phyloP scores from a whole-genome alignment of 2,329 filamentous ascomycete species.

The Penicillium nordicum region DNA sequence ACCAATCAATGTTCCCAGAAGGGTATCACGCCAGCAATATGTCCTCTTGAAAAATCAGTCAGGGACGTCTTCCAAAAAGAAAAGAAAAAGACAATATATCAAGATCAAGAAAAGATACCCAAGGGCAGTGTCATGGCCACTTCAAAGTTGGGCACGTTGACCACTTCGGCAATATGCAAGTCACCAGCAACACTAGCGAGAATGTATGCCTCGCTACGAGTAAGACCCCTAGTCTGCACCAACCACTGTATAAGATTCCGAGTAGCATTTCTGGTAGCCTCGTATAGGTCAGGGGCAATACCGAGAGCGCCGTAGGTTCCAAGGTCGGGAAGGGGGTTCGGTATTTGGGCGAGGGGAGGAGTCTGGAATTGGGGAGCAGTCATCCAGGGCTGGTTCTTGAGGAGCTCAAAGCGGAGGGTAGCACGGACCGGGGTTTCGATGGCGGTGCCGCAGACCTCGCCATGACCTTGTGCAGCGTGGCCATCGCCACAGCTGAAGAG shows the following conservation, averaged over 20 bases:
- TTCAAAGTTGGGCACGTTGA: slow-evolving; percentile 55
- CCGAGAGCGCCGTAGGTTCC: slow-evolving; percentile 50
- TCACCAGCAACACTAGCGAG: slow-evolving; percentile 50
- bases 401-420: slow-evolving; percentile 48
- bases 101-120: slow-evolving; percentile 43
- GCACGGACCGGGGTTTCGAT: slow-evolving; percentile 55
- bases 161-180: slow-evolving; percentile 51
- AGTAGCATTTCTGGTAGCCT: slow-evolving; percentile 50
- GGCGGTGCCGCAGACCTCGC: slow-evolving; percentile 56
- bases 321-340: slow-evolving; percentile 28
- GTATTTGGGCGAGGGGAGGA: slow-evolving; percentile 23
- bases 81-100: slow-evolving; percentile 42
- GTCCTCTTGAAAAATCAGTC: background rate
- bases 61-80: background rate
- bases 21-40: slow-evolving; percentile 19
- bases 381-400: slow-evolving; percentile 48
- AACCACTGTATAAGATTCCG: slow-evolving; percentile 51
- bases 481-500: slow-evolving; percentile 55
- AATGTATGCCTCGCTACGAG: slow-evolving; percentile 52
- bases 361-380: slow-evolving; percentile 50
- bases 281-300: slow-evolving; percentile 46
- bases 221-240: slow-evolving; percentile 46
- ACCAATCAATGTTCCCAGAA: slow-evolving; percentile 1
- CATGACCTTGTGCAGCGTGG: slow-evolving; percentile 54
- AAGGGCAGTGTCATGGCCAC: slow-evolving; percentile 51